These are phyloP conservation scores for Diversispora eburnea DNA, from an alignment of 192 early-diverging fungal genomes.

Conservation along the genomic window DNA sequence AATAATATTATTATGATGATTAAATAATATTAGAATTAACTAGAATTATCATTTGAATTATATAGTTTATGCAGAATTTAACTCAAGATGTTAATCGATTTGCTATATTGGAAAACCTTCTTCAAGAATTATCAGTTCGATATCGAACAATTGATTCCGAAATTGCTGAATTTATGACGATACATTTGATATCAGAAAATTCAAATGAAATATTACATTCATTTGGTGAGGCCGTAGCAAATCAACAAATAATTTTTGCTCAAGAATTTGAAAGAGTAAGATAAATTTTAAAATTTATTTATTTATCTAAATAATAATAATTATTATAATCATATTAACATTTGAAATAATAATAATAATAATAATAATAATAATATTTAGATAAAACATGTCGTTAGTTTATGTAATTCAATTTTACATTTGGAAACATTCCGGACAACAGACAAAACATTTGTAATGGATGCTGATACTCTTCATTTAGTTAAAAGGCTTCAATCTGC, in stretches of 20 bases:
- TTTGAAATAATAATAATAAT: neutral
- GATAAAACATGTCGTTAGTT: constrained; percentile 14
- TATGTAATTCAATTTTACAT: constrained; percentile 23
- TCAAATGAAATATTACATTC: neutral
- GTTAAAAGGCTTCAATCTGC: neutral
- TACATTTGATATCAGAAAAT: neutral
- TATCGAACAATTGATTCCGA: constrained; percentile 13
- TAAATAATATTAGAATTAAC: neutral
- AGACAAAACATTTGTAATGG: constrained; percentile 21
- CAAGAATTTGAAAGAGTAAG: constrained; percentile 25
- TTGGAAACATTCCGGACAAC: constrained; percentile 24
- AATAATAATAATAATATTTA: neutral
- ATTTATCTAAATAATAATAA: neutral
- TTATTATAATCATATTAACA: neutral
- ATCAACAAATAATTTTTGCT: constrained; percentile 21
- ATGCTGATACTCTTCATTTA: constrained; percentile 23
- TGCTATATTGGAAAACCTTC: neutral
- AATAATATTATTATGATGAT: neutral
- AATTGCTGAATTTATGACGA: neutral
- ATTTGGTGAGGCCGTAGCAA: constrained; percentile 15
- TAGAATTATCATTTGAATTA: no score
- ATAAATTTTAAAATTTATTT: neutral
- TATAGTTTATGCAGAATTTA: constrained; percentile 17
- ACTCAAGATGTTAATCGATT: constrained; percentile 19
- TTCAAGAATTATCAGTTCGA: constrained; percentile 6